These are phyloP conservation scores for Xylaria scruposa DNA, from an alignment of 495 filamentous ascomycete genomes.

Conservation along the genomic window DNA sequence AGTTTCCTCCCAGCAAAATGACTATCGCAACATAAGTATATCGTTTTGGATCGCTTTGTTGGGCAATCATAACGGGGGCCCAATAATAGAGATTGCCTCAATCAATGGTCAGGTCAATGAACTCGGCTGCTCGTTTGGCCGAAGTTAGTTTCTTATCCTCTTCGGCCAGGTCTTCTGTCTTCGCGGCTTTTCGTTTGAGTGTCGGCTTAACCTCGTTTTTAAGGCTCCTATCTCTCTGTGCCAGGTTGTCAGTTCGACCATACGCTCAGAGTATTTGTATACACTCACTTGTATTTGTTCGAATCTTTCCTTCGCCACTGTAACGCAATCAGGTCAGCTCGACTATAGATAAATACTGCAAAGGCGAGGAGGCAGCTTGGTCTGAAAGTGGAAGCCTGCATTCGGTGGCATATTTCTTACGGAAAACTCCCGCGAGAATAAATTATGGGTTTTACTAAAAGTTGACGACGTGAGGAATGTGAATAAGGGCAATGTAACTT, in stretches of 20 bases:
- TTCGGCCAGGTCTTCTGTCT: not conserved
- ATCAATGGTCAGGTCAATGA: constrained; percentile 32
- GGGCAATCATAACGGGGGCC: not conserved
- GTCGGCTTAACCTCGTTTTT: constrained; percentile 32
- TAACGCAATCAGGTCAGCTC: not conserved
- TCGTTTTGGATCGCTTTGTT: not conserved
- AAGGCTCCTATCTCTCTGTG: constrained; percentile 16
- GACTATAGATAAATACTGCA: not conserved
- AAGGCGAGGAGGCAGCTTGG: not conserved
- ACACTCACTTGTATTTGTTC: constrained; percentile 30
- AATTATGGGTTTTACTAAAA: not conserved
- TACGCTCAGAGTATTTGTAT: not conserved
- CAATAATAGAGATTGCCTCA: not conserved
- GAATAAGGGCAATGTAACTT: not conserved
- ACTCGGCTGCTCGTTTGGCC: constrained; percentile 25
- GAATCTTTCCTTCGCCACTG: constrained; percentile 32
- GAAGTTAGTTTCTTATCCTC: not conserved
- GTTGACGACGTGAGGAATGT: not conserved
- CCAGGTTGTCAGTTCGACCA: constrained; percentile 14
- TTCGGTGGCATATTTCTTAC: not conserved
- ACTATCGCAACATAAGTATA: not conserved
- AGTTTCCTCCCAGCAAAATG: not conserved
- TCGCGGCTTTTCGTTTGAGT: constrained; percentile 27
- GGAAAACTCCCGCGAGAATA: not conserved
- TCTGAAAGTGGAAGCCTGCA: not conserved